These are phyloP conservation scores for Tetradesmus lagerheimii DNA, from an alignment of 139 green algal species.

Conservation along the genomic window DNA sequence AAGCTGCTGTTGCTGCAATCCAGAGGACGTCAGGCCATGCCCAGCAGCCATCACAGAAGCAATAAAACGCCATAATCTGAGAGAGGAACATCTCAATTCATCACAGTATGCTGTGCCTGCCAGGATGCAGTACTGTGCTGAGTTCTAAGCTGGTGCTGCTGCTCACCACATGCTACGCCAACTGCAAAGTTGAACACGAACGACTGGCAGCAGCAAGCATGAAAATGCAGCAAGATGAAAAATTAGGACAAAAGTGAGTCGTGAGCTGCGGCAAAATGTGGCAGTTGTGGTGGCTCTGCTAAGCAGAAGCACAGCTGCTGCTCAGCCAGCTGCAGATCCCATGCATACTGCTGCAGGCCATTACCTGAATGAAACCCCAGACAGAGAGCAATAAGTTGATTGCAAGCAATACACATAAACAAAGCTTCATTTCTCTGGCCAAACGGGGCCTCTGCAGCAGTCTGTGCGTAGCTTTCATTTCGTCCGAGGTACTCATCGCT, in stretches of 20 bases:
- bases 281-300: no score
- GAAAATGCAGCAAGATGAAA: not conserved
- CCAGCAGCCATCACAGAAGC: no score
- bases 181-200: conserved; percentile 7
- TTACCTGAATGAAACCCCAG: conserved; percentile 19
- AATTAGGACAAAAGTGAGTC: no score
- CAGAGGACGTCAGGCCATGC: no score
- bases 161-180: conserved; percentile 3
- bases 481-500: not conserved
- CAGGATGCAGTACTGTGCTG: no score
- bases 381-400: not conserved
- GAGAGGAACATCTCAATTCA: no score
- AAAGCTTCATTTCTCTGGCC: not conserved
- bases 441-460: not conserved
- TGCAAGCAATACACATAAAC: not conserved
- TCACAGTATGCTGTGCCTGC: no score
- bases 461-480: not conserved
- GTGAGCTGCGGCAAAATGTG: no score
- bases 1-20: not conserved
- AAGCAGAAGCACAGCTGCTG: not conserved
- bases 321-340: no score
- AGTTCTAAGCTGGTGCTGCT: not conserved
- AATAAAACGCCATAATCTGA: no score
- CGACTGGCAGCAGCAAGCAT: not conserved
- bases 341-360: not conserved